Conservation (phyloP, 2,329 filamentous ascomycete species). For the Pestalotiopsis sp. region DNA sequence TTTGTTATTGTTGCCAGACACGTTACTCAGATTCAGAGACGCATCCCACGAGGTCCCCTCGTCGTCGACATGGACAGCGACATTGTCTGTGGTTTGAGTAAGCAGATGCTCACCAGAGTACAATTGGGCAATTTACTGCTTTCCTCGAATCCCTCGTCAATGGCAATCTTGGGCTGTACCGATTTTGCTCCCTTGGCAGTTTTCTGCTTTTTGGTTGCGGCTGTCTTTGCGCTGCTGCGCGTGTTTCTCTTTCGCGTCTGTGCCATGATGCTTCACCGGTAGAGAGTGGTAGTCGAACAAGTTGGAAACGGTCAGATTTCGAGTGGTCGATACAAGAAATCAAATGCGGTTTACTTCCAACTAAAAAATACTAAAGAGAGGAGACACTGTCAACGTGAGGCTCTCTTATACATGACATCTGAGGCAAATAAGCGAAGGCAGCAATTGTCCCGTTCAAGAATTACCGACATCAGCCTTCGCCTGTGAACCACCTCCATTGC, state of each 20-base stretch:
- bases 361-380: no score
- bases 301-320: background rate
- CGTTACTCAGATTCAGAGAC: conserved; percentile 19
- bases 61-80: conserved; percentile 17
- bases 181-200: conserved; percentile 11
- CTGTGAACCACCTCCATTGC: no score
- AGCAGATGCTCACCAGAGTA: background rate
- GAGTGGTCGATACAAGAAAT: background rate
- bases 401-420: no score
- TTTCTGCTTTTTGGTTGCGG: conserved; percentile 18
- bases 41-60: conserved; percentile 18
- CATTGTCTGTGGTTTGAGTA: conserved; percentile 10
- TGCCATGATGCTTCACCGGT: background rate
- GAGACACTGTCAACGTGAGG: no score
- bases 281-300: background rate
- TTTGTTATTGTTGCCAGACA: conserved; percentile 20
- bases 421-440: no score
- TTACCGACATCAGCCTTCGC: no score
- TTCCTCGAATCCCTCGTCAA: conserved; percentile 19
- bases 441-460: no score
- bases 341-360: background rate
- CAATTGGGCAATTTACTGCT: conserved; percentile 12
- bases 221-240: background rate
- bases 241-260: background rate
- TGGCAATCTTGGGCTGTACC: conserved; percentile 15